phyloP scores from a whole-genome alignment of 1,284 basidiomycete genomes.

The Naganishia cerealis region DNA sequence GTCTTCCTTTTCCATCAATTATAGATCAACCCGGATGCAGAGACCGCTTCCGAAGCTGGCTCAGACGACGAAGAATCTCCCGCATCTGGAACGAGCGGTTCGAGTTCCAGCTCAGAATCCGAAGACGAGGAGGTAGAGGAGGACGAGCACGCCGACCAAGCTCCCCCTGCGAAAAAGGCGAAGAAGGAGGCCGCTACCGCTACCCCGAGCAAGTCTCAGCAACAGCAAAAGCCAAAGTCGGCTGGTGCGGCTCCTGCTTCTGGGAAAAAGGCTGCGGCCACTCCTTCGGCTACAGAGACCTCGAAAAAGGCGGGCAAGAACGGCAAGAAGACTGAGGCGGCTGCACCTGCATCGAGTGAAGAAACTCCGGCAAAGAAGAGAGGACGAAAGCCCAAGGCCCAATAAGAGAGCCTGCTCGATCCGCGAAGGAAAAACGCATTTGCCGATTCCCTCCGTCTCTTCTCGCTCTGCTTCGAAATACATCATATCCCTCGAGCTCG shows the following conservation, averaged over 20 bases:
- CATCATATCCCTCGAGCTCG: no score
- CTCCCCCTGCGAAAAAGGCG: conserved; percentile 15
- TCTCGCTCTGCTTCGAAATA: background rate
- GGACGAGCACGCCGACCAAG: conserved; percentile 8
- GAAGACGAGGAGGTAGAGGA: conserved; percentile 19
- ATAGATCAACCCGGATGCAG: conserved; percentile 17
- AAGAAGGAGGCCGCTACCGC: conserved; percentile 26
- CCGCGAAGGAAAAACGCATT: no score
- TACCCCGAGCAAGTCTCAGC: conserved; percentile 19
- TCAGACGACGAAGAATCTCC: conserved; percentile 35
- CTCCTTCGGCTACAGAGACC: conserved; percentile 15
- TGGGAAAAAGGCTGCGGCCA: conserved; percentile 11
- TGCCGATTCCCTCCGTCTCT: background rate
- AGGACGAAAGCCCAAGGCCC: conserved; percentile 31
- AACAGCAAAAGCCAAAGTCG: conserved; percentile 7
- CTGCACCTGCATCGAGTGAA: conserved; percentile 31
- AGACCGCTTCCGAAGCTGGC: conserved; percentile 31
- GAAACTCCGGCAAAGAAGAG: conserved; percentile 37
- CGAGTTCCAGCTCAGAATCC: conserved; percentile 19
- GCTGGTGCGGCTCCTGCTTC: conserved; percentile 9
- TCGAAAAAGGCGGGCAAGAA: conserved; percentile 20
- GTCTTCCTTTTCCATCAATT: background rate
- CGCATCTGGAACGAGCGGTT: conserved; percentile 32
- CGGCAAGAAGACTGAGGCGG: conserved; percentile 46
- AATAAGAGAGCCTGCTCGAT: background rate